Percentiles rank a stretch among this genome's conserved stretches.
phyloP scores from a whole-genome alignment of 495 filamentous ascomycete genomes.

The Ascobolus immersus region DNA sequence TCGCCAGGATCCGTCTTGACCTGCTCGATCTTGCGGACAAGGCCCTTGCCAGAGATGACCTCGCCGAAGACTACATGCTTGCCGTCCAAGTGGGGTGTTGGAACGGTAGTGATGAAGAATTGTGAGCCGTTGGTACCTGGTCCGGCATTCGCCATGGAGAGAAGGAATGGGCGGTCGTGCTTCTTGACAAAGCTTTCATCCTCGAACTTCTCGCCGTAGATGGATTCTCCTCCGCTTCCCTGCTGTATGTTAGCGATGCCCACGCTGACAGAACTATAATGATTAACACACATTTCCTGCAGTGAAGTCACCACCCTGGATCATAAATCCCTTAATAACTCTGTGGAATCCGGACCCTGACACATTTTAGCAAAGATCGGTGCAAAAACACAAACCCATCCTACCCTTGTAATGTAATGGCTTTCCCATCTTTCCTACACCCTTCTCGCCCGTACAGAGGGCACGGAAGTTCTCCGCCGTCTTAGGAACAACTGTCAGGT shows the following conservation, averaged over 20 bases:
- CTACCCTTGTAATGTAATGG: conserved; percentile 61
- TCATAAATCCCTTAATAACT: conserved; percentile 96
- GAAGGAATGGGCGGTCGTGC: conserved; percentile 81
- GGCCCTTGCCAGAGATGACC: conserved; percentile 72
- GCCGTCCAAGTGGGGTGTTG: conserved; percentile 75
- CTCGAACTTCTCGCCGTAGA: conserved; percentile 93
- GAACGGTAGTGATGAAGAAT: conserved; percentile 92
- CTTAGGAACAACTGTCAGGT: conserved; percentile 50
- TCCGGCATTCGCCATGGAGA: conserved; percentile 95
- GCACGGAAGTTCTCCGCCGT: conserved; percentile 89
- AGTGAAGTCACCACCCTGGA: conserved; percentile 97
- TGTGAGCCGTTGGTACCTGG: conserved; percentile 88
- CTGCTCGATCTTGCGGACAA: conserved; percentile 79
- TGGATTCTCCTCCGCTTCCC: conserved; percentile 85
- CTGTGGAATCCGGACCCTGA: conserved; percentile 63
- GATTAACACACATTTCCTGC: conserved; percentile 41
- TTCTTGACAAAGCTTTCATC: conserved; percentile 90
- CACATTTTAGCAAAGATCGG: background rate
- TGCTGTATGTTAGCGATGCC: conserved; percentile 6
- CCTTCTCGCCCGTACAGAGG: conserved; percentile 83
- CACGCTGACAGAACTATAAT: background rate
- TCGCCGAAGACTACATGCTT: conserved; percentile 99
- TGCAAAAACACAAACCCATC: background rate
- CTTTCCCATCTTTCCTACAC: conserved; percentile 56
- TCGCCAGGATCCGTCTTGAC: conserved; percentile 46